Evolutionary conservation across 2,329 filamentous ascomycete species (phyloP).

Genomic region (Penicillium olsonii): DNA sequence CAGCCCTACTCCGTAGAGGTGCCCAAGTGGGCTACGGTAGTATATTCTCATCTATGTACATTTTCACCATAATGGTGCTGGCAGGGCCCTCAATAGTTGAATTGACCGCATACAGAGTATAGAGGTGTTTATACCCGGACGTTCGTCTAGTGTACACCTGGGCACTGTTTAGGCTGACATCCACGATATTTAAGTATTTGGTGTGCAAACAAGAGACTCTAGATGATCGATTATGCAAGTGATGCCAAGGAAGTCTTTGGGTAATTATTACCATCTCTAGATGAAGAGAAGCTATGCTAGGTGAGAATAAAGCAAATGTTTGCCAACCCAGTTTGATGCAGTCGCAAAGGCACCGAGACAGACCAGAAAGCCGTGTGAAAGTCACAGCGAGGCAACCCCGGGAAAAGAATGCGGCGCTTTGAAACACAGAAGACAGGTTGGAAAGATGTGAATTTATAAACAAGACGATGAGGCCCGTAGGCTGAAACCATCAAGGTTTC

Average conservation of each 20-base stretch:
- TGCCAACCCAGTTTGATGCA: constrained; percentile 14
- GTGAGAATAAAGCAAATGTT: constrained; percentile 5
- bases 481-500: constrained; percentile 19
- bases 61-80: too few species aligned
- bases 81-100: too few species aligned
- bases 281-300: constrained; percentile 12
- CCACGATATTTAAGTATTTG: too few species aligned
- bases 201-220: not conserved
- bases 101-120: too few species aligned
- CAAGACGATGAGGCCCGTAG: constrained; percentile 6
- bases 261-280: constrained; percentile 17
- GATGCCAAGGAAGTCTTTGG: constrained; percentile 1
- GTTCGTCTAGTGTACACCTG: too few species aligned
- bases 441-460: constrained; percentile 15
- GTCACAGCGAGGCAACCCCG: not conserved
- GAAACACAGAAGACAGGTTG: not conserved
- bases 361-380: constrained; percentile 8
- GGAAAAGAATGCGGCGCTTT: constrained; percentile 1
- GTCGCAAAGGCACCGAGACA: constrained; percentile 3
- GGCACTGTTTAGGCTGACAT: too few species aligned
- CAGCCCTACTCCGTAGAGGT: too few species aligned
- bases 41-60: too few species aligned
- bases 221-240: not conserved
- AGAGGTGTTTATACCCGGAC: too few species aligned
- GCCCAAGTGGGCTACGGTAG: too few species aligned